Base-by-base conservation (phyloP, 2,329 filamentous ascomycete genomes). In the Curvularia sp. region DNA sequence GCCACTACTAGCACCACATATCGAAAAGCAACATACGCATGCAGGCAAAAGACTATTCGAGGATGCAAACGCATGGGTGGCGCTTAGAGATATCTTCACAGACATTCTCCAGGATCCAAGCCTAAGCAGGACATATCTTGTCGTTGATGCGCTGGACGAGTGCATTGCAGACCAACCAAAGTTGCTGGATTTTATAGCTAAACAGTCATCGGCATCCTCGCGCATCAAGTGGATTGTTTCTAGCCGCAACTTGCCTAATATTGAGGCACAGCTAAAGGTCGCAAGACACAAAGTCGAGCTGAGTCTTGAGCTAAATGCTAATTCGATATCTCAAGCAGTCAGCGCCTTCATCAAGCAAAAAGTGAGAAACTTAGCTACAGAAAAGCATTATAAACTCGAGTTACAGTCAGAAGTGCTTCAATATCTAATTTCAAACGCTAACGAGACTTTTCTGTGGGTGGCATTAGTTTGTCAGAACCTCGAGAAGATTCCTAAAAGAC, bases 101-200 rank as follows among this genome's bases (percentile, higher is more conserved):
- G 59, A 64, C 4, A 80, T 85, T 7, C 55, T 85, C 1, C n/a
- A 72, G n/a, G 78, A 82, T 46, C 54, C 61, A 3, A 67, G 10
- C 43, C 57, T 0, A n/a, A 24, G 20, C 13, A 38, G 30, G 4
- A 53, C 52, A n/a, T 63, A 56, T 31, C 30, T 66, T 4, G 10
- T 66, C 4, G 42, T 66, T 15, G 57, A 66, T 20, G 61, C 63
- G 4, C 49, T 66, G 5, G 63, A 66, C 30, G 61, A 66, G 42
- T 64, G 63, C 39, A 42, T 47, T 7, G 18, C 18, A 24, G 28
- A 33, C 15, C 38, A 31, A 22, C 26, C 24, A 41, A 22, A 51
- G 12, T 35, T 51, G 39, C 38, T 51, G 2, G 43, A 46, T 24
- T 46, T 46, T 30, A 15, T 46, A 5, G 26, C 26, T 18, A 13